phyloP scores from a whole-genome alignment of 2,329 filamentous ascomycete genomes.

The Colletotrichum orchidophilum region DNA sequence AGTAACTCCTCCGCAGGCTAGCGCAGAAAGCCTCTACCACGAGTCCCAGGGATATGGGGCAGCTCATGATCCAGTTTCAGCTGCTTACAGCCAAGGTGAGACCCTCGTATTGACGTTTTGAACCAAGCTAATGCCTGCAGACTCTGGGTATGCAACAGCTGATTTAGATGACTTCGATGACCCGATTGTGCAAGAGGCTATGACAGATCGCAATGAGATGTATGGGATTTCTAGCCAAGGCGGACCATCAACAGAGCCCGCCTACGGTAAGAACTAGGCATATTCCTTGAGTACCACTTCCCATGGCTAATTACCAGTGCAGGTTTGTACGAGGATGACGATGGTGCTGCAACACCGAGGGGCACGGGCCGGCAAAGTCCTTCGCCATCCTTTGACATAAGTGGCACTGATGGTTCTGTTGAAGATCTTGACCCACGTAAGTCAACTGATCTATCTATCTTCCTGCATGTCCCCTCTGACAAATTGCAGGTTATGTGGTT shows the following conservation, averaged over 20 bases:
- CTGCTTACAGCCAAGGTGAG: slow-evolving; percentile 1
- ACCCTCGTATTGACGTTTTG: neutral
- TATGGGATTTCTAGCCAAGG: slow-evolving; percentile 1
- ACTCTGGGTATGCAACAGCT: neutral
- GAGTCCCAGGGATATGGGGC: neutral
- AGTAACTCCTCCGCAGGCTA: neutral
- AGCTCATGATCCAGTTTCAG: neutral
- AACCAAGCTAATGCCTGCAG: neutral
- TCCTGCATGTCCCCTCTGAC: neutral
- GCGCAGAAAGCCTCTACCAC: neutral
- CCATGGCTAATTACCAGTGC: neutral
- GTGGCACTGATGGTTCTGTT: slow-evolving; percentile 18
- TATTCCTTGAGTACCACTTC: neutral
- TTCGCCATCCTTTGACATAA: neutral
- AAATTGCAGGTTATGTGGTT: slow-evolving; percentile 49
- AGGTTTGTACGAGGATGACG: slow-evolving; percentile 40
- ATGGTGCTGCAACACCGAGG: slow-evolving; percentile 38
- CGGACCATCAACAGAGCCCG: slow-evolving; percentile 21
- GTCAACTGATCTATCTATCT: slow-evolving; percentile 13
- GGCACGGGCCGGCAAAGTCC: slow-evolving; percentile 24
- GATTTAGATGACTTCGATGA: neutral
- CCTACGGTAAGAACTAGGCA: slow-evolving; percentile 18
- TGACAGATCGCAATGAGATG: neutral
- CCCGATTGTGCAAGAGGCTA: neutral
- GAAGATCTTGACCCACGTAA: slow-evolving; percentile 48